Base-by-base conservation (phyloP, 2,329 filamentous ascomycete genomes). In the Coniochaeta sp. region DNA sequence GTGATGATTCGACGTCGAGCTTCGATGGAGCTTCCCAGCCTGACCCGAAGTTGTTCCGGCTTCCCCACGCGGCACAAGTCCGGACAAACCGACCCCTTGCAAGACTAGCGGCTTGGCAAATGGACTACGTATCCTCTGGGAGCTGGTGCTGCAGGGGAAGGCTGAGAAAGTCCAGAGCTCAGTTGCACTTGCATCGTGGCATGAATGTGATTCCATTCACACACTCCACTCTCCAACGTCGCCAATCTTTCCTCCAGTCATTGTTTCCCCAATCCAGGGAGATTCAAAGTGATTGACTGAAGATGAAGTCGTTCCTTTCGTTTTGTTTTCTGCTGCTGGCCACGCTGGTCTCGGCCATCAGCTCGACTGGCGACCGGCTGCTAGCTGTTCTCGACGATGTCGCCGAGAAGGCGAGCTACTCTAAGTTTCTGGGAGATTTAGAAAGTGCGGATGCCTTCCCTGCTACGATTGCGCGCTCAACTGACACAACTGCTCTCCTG, bases 371-470 rank as follows among this genome's bases (percentile, higher is more conserved):
- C 62, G 85, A 84, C 74, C 85, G 91, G 71, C 76, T 98, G 74
- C 81, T 99, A 70, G 92, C 96, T 63, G 83, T 99, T 62, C 76
- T 96, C 59, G 93, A 98, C 69, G 89, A 96, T 68, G 81, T 86
- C 64, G 82, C 84, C 47, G 91, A 96, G 71, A 91, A 93, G 81
- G 84, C 83, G 67, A 83, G 84, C 66, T 99, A 96, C 76, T 90
- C 89, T 61, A 89, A 87, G 69, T 93, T 98, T 73, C 79, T 92
- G 65, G 83, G 81, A 60, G 89, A 92, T 71, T 74, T 95, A 62
- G 80, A 85, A 71, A 81, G 90, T 72, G n/a, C 14, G 71, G 90
- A 79, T 71, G 81, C 71, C 22, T 12, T 24, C 31, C 31, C 22
- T 56, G 14, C 33, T n/a, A 40, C 19, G 26, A 56, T 1, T n/a